Base-by-base conservation (phyloP, 2,329 filamentous ascomycete species). In the Didymellaceae sp. region DNA sequence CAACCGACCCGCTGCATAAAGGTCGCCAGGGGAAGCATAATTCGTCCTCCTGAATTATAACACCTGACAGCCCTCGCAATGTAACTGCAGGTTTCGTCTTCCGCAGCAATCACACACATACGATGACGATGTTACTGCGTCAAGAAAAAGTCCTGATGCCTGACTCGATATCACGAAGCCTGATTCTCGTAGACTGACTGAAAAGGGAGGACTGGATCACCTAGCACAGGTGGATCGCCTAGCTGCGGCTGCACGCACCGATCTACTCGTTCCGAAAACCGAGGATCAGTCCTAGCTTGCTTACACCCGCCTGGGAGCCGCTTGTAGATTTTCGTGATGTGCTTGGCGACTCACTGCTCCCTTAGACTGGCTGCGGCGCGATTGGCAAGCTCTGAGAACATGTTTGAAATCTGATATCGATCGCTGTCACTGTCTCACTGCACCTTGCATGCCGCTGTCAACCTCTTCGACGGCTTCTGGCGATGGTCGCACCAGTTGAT, bases 191-290 rank as follows among this genome's bases (percentile, higher is more conserved):
- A 16, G 46, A 31, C 39, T 16, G 44, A 31, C 35, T 21, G 33
- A 35, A 48, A 46, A 37, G 45, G 43, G 35, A 42, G n/a, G 11
- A 42, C 31, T 39, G n/a, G n/a, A 5, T 28, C 9, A n/a, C 14
- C 33, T 18, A 47, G 52, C 53, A 56, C 53, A 49, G 52, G 35
- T 46, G 28, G 50, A 58, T 56, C 52, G 44, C 49, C 46, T n/a
- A n/a, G n/a, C n/a, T n/a, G 41, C 30, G 34, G 39, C 38, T 37
- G 42, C 48, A 44, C 51, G 42, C 46, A 43, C 34, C 40, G 60
- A 63, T 62, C 60, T 58, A 31, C 43, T 52, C 37, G 31, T 52
- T 41, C 60, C 45, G 57, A 41, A 38, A 46, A 49, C 51, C 41
- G 51, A 39, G 17, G 42, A 53, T 47, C 59, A 51, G 50, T 54